phyloP scores from a whole-genome alignment of 1,284 basidiomycete species.

The Fomitopsis pinicola region DNA sequence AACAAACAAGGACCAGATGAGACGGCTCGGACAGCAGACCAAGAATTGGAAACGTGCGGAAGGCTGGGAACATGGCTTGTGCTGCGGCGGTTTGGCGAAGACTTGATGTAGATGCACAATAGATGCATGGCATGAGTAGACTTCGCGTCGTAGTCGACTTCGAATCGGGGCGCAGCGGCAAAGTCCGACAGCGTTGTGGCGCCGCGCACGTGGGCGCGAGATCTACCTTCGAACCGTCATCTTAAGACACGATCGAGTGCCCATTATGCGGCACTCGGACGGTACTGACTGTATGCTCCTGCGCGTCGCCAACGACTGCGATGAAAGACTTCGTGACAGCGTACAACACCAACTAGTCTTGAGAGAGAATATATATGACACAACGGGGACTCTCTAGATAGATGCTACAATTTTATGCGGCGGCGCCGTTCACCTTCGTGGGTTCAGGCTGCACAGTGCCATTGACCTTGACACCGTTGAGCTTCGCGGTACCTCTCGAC shows the following conservation, averaged over 20 bases:
- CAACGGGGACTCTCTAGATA: not conserved
- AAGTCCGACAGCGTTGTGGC: not conserved
- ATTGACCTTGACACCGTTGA: slow-evolving; percentile 10
- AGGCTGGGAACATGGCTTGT: no score
- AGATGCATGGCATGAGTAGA: no score
- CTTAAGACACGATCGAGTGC: no score
- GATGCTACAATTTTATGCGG: not conserved
- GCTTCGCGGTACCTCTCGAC: slow-evolving; percentile 21
- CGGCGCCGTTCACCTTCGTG: slow-evolving; percentile 7
- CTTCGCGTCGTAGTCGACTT: not conserved
- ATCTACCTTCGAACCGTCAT: no score
- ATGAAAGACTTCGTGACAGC: not conserved
- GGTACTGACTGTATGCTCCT: no score
- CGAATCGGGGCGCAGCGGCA: not conserved
- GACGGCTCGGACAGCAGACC: no score
- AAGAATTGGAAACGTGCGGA: no score
- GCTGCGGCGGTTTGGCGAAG: no score
- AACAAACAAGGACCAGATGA: no score
- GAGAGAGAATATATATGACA: not conserved
- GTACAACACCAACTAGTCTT: not conserved
- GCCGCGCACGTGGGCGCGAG: not conserved
- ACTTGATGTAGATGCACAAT: no score
- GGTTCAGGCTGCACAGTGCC: not conserved
- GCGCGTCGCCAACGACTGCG: no score
- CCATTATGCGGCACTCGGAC: no score